Conservation (phyloP, 169 alveolate genomes). For the Eimeria sp. region DNA sequence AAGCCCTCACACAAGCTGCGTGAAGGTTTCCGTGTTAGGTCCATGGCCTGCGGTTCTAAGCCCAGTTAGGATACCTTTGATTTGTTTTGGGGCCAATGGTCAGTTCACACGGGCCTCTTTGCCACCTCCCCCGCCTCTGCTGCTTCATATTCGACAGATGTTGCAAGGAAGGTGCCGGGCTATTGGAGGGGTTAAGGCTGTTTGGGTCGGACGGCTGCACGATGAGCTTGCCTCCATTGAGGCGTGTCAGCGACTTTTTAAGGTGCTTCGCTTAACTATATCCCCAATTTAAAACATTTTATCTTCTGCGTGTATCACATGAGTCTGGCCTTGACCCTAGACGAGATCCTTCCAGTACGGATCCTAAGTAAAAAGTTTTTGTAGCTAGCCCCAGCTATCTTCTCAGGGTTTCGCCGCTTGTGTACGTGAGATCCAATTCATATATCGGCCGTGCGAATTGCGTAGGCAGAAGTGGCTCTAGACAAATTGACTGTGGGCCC, state of each 20-base stretch:
- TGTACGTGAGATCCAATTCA: background rate
- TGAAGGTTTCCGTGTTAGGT: constrained; percentile 48
- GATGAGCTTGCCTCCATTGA: constrained; percentile 46
- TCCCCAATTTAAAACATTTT: background rate
- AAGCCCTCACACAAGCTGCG: constrained; percentile 48
- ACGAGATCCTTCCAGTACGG: background rate
- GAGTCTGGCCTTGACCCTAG: background rate
- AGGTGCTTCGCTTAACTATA: background rate
- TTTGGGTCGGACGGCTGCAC: constrained; percentile 54
- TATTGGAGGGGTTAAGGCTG: constrained; percentile 35
- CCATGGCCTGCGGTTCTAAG: constrained; percentile 33
- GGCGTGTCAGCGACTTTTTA: constrained; percentile 34
- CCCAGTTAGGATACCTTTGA: background rate
- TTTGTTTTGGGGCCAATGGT: background rate
- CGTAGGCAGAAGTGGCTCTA: constrained; percentile 14
- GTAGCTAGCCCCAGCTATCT: background rate
- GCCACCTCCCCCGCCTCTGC: constrained; percentile 53
- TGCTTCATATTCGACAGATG: constrained; percentile 42
- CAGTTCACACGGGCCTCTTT: constrained; percentile 9
- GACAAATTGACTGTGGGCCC: background rate
- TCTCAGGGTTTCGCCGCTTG: background rate
- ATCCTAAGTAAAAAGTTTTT: background rate
- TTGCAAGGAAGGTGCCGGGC: constrained; percentile 56
- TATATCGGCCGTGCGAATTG: background rate
- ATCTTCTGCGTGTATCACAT: background rate